These are phyloP conservation scores for Penicillium steckii DNA, from an alignment of 495 filamentous ascomycete species.

Conservation along the genomic window DNA sequence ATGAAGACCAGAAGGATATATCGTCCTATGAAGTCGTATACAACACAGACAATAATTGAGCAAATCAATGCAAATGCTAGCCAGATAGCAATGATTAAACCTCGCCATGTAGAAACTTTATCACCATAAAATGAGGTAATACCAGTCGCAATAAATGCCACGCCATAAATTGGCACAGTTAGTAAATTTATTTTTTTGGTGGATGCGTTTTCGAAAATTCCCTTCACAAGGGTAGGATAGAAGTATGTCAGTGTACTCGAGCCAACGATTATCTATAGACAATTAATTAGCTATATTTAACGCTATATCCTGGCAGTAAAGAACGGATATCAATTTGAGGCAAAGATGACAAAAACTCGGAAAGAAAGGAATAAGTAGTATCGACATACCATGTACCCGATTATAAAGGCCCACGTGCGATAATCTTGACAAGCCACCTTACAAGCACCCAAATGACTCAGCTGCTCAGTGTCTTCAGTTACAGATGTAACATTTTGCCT, in stretches of 20 bases:
- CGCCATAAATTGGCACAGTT: slow-evolving; percentile 40
- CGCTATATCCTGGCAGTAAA: too few relatives aligned
- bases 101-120: slow-evolving; percentile 28
- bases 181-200: slow-evolving; percentile 36
- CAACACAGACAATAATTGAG: slow-evolving; percentile 40
- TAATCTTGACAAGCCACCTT: slow-evolving; percentile 11
- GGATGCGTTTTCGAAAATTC: slow-evolving; percentile 42
- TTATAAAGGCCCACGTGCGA: slow-evolving; percentile 28
- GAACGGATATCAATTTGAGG: too few relatives aligned
- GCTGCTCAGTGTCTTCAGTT: slow-evolving; percentile 14
- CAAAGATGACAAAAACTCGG: too few relatives aligned
- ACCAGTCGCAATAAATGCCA: slow-evolving; percentile 39
- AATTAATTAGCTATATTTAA: too few relatives aligned
- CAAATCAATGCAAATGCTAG: slow-evolving; percentile 38
- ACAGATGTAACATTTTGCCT: slow-evolving; percentile 17
- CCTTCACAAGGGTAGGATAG: slow-evolving; percentile 50
- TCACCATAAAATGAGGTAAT: slow-evolving; percentile 34
- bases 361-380: too few relatives aligned
- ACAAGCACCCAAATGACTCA: slow-evolving; percentile 15
- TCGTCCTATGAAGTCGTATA: slow-evolving; percentile 45
- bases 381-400: slow-evolving; percentile 33
- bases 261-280: slow-evolving; percentile 31
- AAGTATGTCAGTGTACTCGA: slow-evolving; percentile 50
- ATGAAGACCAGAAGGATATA: slow-evolving; percentile 53
- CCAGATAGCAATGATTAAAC: slow-evolving; percentile 33